Evolutionary conservation across 1,284 basidiomycete species (phyloP).

Genomic region (Marasmius sp.): DNA sequence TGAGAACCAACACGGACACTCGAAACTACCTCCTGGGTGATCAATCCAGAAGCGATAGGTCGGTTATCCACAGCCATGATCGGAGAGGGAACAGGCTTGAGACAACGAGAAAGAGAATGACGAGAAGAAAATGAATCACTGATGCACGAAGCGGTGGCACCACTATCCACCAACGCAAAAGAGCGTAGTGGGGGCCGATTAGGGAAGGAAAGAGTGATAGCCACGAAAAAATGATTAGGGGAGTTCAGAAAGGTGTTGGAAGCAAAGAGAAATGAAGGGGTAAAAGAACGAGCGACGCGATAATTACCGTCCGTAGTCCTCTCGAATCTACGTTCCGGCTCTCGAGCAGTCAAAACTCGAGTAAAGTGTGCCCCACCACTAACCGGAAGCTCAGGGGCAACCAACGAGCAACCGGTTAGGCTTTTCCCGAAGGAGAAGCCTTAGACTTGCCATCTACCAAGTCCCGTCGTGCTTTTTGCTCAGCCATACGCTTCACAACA

Average conservation of each 20-base stretch:
- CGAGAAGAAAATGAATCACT: constrained; percentile 28
- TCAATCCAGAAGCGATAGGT: constrained; percentile 34
- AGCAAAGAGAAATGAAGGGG: no score
- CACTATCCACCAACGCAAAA: constrained; percentile 34
- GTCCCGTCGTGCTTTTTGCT: no score
- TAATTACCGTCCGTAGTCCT: no score
- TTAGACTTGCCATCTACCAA: no score
- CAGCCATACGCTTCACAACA: no score
- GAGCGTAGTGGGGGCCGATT: constrained; percentile 26
- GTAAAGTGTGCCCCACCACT: constrained; percentile 25
- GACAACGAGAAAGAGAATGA: constrained; percentile 27
- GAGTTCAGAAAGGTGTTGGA: no score
- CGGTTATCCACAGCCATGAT: constrained; percentile 33
- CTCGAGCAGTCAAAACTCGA: no score
- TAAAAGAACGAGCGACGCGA: no score
- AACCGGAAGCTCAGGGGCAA: constrained; percentile 28
- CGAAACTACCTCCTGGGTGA: constrained; percentile 37
- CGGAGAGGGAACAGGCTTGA: constrained; percentile 27
- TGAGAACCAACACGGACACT: constrained; percentile 25
- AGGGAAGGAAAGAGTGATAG: constrained; percentile 30
- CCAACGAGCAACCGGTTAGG: no score
- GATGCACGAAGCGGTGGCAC: constrained; percentile 34
- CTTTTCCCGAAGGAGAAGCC: constrained; percentile 33
- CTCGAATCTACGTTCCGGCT: no score
- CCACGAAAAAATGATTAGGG: constrained; percentile 40